Percentiles rank a stretch among this genome's conserved stretches.
Evolutionary conservation across 345 rosid genomes (phyloP).

Genomic region (Eucalyptus curtisii): DNA sequence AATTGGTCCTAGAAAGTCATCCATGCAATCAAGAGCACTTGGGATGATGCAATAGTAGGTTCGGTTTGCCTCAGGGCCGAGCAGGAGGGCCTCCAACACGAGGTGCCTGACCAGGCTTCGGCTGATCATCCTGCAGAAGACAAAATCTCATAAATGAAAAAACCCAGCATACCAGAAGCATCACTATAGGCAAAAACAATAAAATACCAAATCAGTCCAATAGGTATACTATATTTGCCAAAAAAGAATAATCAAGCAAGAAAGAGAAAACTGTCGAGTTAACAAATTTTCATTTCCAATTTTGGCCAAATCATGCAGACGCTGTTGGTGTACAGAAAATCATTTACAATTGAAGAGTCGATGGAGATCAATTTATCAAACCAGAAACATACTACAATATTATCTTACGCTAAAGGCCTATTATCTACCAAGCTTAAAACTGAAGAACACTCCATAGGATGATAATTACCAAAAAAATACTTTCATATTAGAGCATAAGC

Average conservation of each 20-base stretch:
- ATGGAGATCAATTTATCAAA: neutral
- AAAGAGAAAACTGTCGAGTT: neutral
- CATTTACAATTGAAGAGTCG: neutral
- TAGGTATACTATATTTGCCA: neutral
- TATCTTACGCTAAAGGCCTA: neutral
- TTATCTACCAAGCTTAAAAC: neutral
- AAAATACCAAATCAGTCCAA: neutral
- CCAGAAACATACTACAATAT: neutral
- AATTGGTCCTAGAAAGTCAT: neutral
- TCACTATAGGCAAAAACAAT: neutral
- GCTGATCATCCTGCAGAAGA: constrained; percentile 22
- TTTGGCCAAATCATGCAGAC: neutral
- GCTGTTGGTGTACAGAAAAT: neutral
- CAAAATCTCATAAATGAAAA: neutral
- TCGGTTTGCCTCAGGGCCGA: constrained; percentile 21
- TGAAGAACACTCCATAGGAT: neutral
- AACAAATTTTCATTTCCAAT: neutral
- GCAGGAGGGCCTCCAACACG: constrained; percentile 40
- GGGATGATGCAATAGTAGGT: neutral
- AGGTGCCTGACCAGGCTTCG: constrained; percentile 29
- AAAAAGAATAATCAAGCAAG: neutral
- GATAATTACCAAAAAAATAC: neutral
- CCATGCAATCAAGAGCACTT: neutral
- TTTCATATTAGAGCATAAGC: neutral
- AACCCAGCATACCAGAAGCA: neutral